phyloP scores from a whole-genome alignment of 345 rosid genomes.

The Pseudoturritis turrita region DNA sequence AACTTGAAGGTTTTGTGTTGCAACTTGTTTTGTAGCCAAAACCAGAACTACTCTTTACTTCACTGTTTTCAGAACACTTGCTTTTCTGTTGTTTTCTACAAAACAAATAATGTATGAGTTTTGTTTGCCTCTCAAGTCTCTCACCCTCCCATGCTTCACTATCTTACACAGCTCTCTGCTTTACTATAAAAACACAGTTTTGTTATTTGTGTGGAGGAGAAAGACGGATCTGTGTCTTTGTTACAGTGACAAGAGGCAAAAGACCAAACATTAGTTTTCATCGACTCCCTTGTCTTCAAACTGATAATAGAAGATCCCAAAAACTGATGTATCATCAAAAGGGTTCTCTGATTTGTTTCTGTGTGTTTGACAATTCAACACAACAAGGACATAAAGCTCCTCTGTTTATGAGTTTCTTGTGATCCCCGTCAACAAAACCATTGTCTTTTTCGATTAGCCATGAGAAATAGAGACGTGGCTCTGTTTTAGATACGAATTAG shows the following conservation, averaged over 20 bases:
- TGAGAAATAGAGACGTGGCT: background rate
- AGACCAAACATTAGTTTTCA: conserved; percentile 22
- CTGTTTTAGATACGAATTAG: conserved; percentile 2
- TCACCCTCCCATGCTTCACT: conserved; percentile 15
- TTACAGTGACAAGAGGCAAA: conserved; percentile 18
- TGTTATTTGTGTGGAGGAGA: conserved; percentile 22
- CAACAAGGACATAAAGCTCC: background rate
- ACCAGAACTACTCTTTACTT: conserved; percentile 16
- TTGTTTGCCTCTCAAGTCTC: conserved; percentile 29
- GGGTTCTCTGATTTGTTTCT: background rate
- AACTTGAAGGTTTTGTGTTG: conserved; percentile 20
- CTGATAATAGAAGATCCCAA: conserved; percentile 27
- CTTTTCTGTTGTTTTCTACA: conserved; percentile 29
- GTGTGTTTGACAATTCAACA: conserved; percentile 25
- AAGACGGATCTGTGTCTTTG: conserved; percentile 16
- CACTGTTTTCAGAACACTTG: conserved; percentile 21
- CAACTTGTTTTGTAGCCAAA: conserved; percentile 26
- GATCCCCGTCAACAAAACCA: too few species aligned
- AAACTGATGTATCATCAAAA: conserved; percentile 23
- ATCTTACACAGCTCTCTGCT: background rate
- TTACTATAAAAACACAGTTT: background rate
- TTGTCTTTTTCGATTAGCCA: background rate
- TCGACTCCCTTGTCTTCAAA: conserved; percentile 19
- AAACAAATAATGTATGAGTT: background rate
- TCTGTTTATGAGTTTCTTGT: conserved; percentile 1